phyloP scores from a whole-genome alignment of 2,329 filamentous ascomycete species.

The Fusarium sacchari region DNA sequence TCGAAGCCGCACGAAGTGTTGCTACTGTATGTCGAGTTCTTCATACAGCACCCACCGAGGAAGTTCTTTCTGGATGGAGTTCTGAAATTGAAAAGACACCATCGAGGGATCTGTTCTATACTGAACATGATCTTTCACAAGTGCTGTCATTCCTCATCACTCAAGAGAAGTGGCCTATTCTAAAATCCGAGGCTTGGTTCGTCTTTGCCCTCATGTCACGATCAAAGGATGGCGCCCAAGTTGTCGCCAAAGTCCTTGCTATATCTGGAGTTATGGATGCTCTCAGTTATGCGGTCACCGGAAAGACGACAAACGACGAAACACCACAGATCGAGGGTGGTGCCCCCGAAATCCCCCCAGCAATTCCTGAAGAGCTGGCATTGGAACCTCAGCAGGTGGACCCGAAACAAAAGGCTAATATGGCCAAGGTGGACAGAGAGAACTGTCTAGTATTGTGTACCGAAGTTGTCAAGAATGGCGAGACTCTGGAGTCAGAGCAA shows the following conservation, averaged over 20 bases:
- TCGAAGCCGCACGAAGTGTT: slow-evolving; percentile 67
- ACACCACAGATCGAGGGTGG: slow-evolving; percentile 33
- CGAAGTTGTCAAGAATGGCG: slow-evolving; percentile 60
- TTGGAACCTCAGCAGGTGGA: slow-evolving; percentile 61
- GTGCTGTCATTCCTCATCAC: slow-evolving; percentile 63
- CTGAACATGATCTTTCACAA: slow-evolving; percentile 54
- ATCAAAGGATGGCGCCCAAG: slow-evolving; percentile 58
- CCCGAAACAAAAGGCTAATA: slow-evolving; percentile 54
- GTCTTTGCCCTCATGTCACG: slow-evolving; percentile 69
- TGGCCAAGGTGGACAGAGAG: slow-evolving; percentile 65
- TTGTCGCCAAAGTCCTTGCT: slow-evolving; percentile 57
- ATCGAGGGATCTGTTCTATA: slow-evolving; percentile 55
- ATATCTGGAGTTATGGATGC: slow-evolving; percentile 55
- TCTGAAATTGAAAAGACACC: slow-evolving; percentile 20
- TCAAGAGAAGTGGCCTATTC: slow-evolving; percentile 67
- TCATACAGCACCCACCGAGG: slow-evolving; percentile 54
- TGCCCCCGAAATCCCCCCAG: slow-evolving; percentile 8
- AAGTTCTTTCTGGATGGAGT: slow-evolving; percentile 49
- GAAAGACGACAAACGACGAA: slow-evolving; percentile 45
- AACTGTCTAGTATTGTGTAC: slow-evolving; percentile 69
- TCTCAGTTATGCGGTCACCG: slow-evolving; percentile 61
- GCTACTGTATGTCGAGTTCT: slow-evolving; percentile 64
- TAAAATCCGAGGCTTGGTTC: slow-evolving; percentile 71
- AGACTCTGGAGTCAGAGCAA: slow-evolving; percentile 53
- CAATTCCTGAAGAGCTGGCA: slow-evolving; percentile 49